A percentile compares a stretch with the other conserved stretches of the same genome.
Evolutionary conservation across 805 yeast species (phyloP).

Genomic region (Starmerella sirachaensis): DNA sequence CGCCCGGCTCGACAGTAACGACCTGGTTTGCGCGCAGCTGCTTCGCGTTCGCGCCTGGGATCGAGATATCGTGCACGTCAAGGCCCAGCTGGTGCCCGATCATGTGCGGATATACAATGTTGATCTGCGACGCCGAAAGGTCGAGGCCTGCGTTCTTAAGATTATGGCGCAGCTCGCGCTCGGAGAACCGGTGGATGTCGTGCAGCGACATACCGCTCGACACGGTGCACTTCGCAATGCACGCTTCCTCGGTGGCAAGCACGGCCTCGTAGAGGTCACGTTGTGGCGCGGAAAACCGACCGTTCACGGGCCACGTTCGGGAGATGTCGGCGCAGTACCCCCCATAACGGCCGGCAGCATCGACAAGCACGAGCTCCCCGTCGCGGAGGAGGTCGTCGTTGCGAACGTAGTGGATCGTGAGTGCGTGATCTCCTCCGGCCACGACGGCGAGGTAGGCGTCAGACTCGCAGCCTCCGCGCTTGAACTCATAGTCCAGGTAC

Average conservation of each 20-base stretch:
- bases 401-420: constrained; percentile 86
- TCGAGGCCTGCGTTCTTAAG: constrained; percentile 62
- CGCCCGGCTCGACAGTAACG: constrained; percentile 90
- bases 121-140: constrained; percentile 22
- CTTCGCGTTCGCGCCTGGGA: constrained; percentile 26
- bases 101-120: constrained; percentile 73
- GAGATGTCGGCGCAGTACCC: constrained; percentile 95
- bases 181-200: constrained; percentile 64
- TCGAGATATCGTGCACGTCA: constrained; percentile 43
- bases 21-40: constrained; percentile 58
- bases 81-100: constrained; percentile 92
- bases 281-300: constrained; percentile 65
- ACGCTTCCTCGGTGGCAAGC: constrained; percentile 62
- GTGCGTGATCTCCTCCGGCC: constrained; percentile 82
- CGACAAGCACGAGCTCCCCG: constrained; percentile 80
- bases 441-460: constrained; percentile 93
- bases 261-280: constrained; percentile 82
- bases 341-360: constrained; percentile 88
- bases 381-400: constrained; percentile 70
- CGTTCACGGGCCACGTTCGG: constrained; percentile 86
- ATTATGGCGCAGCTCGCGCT: constrained; percentile 46
- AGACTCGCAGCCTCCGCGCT: constrained; percentile 77
- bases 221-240: constrained; percentile 59
- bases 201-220: constrained; percentile 44
- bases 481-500: constrained; percentile 69